Evolutionary conservation across 352 stramenopile species (phyloP).

Genomic region (Phytophthora pini): DNA sequence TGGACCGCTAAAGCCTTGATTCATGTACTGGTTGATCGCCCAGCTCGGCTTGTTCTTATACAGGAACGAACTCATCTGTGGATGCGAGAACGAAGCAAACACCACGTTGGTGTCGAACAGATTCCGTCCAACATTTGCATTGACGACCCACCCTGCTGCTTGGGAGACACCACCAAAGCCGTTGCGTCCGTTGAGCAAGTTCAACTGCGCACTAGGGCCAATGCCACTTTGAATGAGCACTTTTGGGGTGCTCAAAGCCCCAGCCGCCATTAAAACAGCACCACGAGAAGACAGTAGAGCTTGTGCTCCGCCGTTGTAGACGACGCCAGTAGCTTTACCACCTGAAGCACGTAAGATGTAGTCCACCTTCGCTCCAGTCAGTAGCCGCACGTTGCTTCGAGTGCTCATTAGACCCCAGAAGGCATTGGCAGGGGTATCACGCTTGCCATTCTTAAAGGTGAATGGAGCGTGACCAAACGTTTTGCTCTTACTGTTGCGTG

Average conservation of each 20-base stretch:
- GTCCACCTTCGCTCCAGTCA: conserved; percentile 49
- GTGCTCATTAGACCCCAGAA: conserved; percentile 53
- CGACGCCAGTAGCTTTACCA: conserved; percentile 47
- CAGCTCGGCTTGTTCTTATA: conserved; percentile 37
- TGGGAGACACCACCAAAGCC: conserved; percentile 55
- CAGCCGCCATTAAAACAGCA: conserved; percentile 73
- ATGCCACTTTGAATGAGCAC: conserved; percentile 83
- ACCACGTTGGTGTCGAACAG: conserved; percentile 66
- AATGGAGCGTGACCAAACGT: conserved; percentile 60
- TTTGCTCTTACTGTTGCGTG: conserved; percentile 59
- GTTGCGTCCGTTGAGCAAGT: conserved; percentile 38
- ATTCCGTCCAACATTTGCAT: conserved; percentile 57
- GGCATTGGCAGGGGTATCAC: conserved; percentile 54
- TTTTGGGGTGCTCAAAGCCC: conserved; percentile 74
- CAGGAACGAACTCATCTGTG: conserved; percentile 55
- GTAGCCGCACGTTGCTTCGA: conserved; percentile 55
- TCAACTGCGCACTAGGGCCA: conserved; percentile 60
- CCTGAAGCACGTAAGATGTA: conserved; percentile 50
- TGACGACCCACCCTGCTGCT: conserved; percentile 45
- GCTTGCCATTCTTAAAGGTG: conserved; percentile 57
- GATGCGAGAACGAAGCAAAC: conserved; percentile 53
- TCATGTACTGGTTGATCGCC: conserved; percentile 63
- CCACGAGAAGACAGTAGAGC: conserved; percentile 41
- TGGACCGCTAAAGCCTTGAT: conserved; percentile 35
- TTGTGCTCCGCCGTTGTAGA: conserved; percentile 51